phyloP scores from a whole-genome alignment of 169 alveolate genomes.

The Babesia sp. region DNA sequence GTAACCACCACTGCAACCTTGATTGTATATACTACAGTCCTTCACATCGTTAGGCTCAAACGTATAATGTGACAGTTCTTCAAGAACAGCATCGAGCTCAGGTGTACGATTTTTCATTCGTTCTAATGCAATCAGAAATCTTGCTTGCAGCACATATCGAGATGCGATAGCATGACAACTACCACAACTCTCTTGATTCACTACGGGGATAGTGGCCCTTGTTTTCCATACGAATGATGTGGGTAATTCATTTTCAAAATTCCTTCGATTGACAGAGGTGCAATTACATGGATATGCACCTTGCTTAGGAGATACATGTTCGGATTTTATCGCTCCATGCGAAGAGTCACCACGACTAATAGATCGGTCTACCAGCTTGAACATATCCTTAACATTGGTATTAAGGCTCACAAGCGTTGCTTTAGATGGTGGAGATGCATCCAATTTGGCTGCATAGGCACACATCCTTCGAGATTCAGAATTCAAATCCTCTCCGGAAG shows the following conservation, averaged over 20 bases:
- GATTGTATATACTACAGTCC: slow-evolving; percentile 73
- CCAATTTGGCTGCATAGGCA: slow-evolving; percentile 30
- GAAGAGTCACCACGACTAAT: background rate
- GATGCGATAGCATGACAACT: slow-evolving; percentile 93
- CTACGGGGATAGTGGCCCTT: slow-evolving; percentile 36
- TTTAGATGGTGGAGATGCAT: background rate
- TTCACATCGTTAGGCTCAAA: slow-evolving; percentile 42
- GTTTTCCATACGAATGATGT: slow-evolving; percentile 42
- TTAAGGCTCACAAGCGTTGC: slow-evolving; percentile 25
- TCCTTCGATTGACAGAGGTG: background rate
- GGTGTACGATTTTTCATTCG: slow-evolving; percentile 46
- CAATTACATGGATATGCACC: slow-evolving; percentile 35
- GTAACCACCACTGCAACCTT: slow-evolving; percentile 90
- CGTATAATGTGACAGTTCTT: slow-evolving; percentile 14
- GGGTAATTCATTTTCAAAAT: slow-evolving; percentile 24
- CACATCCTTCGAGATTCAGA: slow-evolving; percentile 15
- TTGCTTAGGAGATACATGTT: background rate
- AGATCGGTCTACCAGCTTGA: slow-evolving; percentile 22
- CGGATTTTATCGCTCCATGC: slow-evolving; percentile 7
- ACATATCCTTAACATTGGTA: slow-evolving; percentile 28
- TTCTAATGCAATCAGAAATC: slow-evolving; percentile 80
- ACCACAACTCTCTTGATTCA: slow-evolving; percentile 91
- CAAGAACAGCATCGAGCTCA: slow-evolving; percentile 13
- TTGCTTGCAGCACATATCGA: slow-evolving; percentile 80
- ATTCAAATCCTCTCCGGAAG: background rate